Percentiles rank a stretch among this genome's conserved stretches.
These are phyloP conservation scores for Gastrolobium villosum DNA, from an alignment of 306 rosid genomes.

Conservation along the genomic window DNA sequence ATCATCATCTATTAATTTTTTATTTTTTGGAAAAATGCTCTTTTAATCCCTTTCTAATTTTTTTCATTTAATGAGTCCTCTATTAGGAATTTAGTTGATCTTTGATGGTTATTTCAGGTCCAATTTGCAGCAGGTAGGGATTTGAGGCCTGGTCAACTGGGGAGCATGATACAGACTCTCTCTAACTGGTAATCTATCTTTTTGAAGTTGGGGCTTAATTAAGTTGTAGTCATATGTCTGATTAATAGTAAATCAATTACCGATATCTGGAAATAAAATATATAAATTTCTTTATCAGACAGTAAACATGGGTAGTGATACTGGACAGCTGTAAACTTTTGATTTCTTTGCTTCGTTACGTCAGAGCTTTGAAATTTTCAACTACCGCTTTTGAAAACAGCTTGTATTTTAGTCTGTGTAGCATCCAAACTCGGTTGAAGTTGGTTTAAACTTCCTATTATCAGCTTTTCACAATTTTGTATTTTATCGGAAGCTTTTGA, in stretches of 20 bases:
- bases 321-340: neutral
- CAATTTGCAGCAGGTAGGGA: slow-evolving; percentile 99
- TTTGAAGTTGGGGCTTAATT: slow-evolving; percentile 24
- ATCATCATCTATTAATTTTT: slow-evolving; percentile 14
- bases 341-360: slow-evolving; percentile 30
- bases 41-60: neutral
- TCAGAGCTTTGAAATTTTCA: slow-evolving; percentile 4
- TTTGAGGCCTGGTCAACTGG: slow-evolving; percentile 92
- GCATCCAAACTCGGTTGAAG: neutral
- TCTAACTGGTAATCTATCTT: slow-evolving; percentile 77
- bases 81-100: slow-evolving; percentile 35
- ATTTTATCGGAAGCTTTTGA: neutral
- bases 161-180: slow-evolving; percentile 89
- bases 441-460: slow-evolving; percentile 14
- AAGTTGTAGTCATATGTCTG: slow-evolving; percentile 12
- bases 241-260: slow-evolving; percentile 27
- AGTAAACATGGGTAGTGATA: neutral
- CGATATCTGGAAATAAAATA: neutral
- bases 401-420: slow-evolving; percentile 6
- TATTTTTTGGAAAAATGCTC: slow-evolving; percentile 10
- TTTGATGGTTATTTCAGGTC: slow-evolving; percentile 67
- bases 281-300: slow-evolving; percentile 20
- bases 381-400: neutral
- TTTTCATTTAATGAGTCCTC: slow-evolving; percentile 3
- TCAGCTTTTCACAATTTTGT: slow-evolving; percentile 9